Evolutionary conservation across 495 filamentous ascomycete genomes (phyloP).

Genomic region (Aspergillus egyptiacus): DNA sequence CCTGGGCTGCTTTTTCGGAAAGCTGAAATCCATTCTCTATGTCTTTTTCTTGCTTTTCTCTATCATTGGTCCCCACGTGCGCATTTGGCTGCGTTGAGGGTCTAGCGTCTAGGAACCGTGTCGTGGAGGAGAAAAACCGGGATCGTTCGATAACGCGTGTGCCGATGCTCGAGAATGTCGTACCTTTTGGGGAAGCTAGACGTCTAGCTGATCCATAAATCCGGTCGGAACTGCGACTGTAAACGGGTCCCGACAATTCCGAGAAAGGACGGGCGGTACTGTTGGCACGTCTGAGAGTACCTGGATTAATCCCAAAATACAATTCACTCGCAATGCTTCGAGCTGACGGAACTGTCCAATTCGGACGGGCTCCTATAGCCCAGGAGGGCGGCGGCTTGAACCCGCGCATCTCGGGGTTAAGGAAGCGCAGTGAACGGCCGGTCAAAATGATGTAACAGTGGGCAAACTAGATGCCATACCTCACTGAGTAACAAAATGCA

Average conservation of each 20-base stretch:
- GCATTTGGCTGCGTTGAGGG: constrained; percentile 12
- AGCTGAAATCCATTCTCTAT: constrained; percentile 55
- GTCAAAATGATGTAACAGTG: constrained; percentile 24
- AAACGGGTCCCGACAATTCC: constrained; percentile 20
- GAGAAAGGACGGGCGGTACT: constrained; percentile 23
- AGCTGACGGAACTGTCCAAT: constrained; percentile 19
- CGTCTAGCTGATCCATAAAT: constrained; percentile 15
- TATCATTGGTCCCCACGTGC: constrained; percentile 19
- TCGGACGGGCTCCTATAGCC: constrained; percentile 28
- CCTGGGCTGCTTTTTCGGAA: constrained; percentile 76
- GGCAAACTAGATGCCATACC: constrained; percentile 33
- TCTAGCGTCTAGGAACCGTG: constrained; percentile 25
- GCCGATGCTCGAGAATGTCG: constrained; percentile 9
- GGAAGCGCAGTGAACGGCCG: constrained; percentile 20
- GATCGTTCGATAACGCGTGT: constrained; percentile 21
- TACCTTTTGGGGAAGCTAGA: constrained; percentile 14
- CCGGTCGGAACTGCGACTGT: constrained; percentile 12
- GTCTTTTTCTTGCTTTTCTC: constrained; percentile 39
- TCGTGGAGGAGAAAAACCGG: constrained; percentile 28
- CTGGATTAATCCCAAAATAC: constrained; percentile 12
- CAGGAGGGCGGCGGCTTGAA: constrained; percentile 34
- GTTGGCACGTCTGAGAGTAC: not conserved
- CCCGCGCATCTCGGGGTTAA: constrained; percentile 38
- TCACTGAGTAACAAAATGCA: constrained; percentile 12
- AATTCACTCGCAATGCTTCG: constrained; percentile 18